These are phyloP conservation scores for Acer negundo DNA, from an alignment of 345 rosid genomes.

Conservation along the genomic window DNA sequence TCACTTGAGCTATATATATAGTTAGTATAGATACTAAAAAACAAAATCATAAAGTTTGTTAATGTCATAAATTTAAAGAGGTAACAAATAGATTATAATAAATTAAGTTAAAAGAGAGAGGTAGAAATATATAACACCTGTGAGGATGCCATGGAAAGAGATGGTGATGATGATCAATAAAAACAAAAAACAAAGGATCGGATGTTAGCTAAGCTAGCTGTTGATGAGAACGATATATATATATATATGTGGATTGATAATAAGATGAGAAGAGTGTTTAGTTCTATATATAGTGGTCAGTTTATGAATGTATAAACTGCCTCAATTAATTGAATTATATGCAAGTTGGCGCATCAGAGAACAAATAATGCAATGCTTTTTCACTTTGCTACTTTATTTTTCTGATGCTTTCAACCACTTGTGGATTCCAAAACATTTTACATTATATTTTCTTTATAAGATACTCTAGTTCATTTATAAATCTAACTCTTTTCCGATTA, in stretches of 20 bases:
- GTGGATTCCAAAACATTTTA: background rate
- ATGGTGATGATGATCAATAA: background rate
- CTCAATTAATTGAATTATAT: no score
- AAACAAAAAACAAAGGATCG: no score
- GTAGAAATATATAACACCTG: constrained; percentile 6
- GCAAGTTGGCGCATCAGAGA: background rate
- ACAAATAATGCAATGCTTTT: background rate
- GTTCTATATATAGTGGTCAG: constrained; percentile 9
- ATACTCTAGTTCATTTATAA: no score
- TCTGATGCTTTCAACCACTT: background rate
- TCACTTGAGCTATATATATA: no score
- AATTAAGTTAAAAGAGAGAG: background rate
- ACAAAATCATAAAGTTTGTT: no score
- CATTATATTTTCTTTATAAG: background rate
- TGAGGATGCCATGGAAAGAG: constrained; percentile 10
- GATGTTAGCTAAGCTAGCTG: background rate
- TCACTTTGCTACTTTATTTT: background rate
- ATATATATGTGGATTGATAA: background rate
- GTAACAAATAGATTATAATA: background rate
- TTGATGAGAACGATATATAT: background rate
- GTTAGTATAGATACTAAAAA: no score
- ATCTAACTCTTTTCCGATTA: no score
- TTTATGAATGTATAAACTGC: background rate
- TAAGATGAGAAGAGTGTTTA: background rate
- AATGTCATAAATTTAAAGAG: background rate